Evolutionary conservation across 495 filamentous ascomycete genomes (phyloP).

Genomic region (Daldinia caldariorum): DNA sequence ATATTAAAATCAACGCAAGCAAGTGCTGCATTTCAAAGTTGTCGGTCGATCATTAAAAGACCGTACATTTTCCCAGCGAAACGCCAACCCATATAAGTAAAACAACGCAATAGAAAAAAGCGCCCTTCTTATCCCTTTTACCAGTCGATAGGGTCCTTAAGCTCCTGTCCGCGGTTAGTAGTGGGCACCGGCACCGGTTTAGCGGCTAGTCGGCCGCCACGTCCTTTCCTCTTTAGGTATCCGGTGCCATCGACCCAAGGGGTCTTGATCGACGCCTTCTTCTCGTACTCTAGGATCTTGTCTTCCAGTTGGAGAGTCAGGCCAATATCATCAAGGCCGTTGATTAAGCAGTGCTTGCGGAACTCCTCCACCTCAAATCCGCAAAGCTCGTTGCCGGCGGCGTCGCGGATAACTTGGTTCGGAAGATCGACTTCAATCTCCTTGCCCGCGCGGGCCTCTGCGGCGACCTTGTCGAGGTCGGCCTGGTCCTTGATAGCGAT

Average conservation of each 20-base stretch:
- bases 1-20: constrained; percentile 5
- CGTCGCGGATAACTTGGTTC: constrained; percentile 83
- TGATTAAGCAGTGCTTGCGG: constrained; percentile 91
- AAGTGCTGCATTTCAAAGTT: constrained; percentile 2
- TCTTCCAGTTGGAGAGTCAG: constrained; percentile 90
- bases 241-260: constrained; percentile 93
- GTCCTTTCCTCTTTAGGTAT: constrained; percentile 77
- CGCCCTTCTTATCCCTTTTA: constrained; percentile 49
- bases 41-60: not conserved
- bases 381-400: constrained; percentile 73
- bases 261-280: constrained; percentile 75
- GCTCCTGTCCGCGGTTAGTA: constrained; percentile 88
- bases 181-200: constrained; percentile 86
- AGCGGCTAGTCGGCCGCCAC: constrained; percentile 74
- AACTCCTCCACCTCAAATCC: constrained; percentile 90
- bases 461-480: constrained; percentile 74
- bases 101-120: constrained; percentile 17
- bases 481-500: constrained; percentile 75
- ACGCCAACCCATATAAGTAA: constrained; percentile 23
- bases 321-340: constrained; percentile 96
- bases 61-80: constrained; percentile 11
- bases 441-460: constrained; percentile 80
- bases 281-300: constrained; percentile 87
- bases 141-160: constrained; percentile 93
- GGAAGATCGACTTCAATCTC: constrained; percentile 93